Base-by-base conservation (phyloP, 192 early-diverging fungal genomes). In the Coemansia sp. region DNA sequence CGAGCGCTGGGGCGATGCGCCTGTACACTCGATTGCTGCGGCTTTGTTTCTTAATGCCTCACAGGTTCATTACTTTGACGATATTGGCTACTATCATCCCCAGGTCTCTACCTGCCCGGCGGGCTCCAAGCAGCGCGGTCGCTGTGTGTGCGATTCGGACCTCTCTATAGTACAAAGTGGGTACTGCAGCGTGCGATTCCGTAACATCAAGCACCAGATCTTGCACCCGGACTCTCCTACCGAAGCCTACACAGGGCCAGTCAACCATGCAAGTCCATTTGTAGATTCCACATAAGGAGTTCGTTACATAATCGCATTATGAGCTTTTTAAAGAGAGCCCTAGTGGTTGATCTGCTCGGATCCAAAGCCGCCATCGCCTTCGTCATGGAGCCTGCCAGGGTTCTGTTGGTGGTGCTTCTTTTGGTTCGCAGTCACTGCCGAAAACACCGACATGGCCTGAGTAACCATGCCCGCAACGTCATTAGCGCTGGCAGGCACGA, bases 381-480 rank as follows among this genome's bases (percentile, higher is more conserved):
- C 74, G 9, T 70, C 68, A 3, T 13, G 24, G 13, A 23, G 3
- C 4, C 23, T 34, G 14, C 0, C 7, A 21, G 5, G 24, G 38
- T 9, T 9, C 31, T 31, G 39, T 23, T 23, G 48, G 28, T 39
- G 34, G 11, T 67, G 64, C 3, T 46, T 55, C 59, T 61, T 76
- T 34, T 82, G 74, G 68, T 57, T 63, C 13, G 59, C 63, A 9
- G 72, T 36, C 5, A 83, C 69, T 0, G 81, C 53, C 24, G 72
- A 74, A 42, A 73, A 83, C n/a, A 83, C 73, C 1, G 76, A 39
- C 76, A 83, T 70, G 23, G 81, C 88, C 86, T 97, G 93, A 37
- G 92, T 88, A 20, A 98, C 95, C 91, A 97, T 95, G 16, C 87
- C 82, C 5, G 90, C 88, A 7, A 92, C 89, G 66, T 98, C 94